These are phyloP conservation scores for Byssothecium circinans DNA, from an alignment of 2,329 filamentous ascomycete genomes.

Conservation along the genomic window DNA sequence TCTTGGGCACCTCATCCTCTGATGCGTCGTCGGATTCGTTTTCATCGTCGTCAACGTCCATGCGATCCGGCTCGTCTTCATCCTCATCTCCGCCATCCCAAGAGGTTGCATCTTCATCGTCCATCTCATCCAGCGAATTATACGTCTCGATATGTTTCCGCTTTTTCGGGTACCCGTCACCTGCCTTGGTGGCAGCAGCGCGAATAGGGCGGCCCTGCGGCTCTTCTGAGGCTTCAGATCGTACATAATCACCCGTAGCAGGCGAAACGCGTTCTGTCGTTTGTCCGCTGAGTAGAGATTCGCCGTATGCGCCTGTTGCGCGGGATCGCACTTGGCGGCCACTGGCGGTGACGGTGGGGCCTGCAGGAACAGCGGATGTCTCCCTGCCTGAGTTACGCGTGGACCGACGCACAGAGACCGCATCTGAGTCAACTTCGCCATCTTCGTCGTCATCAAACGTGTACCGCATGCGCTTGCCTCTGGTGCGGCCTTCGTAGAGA, in stretches of 20 bases:
- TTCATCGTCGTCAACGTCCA: conserved; percentile 62
- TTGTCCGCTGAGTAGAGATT: conserved; percentile 60
- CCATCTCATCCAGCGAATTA: conserved; percentile 65
- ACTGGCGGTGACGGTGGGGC: conserved; percentile 74
- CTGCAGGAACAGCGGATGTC: conserved; percentile 69
- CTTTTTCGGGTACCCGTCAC: conserved; percentile 25
- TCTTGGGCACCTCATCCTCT: conserved; percentile 50
- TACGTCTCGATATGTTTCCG: conserved; percentile 55
- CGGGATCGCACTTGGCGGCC: conserved; percentile 80
- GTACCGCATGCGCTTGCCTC: conserved; percentile 95
- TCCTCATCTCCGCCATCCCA: conserved; percentile 77
- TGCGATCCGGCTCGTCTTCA: conserved; percentile 69
- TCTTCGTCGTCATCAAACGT: conserved; percentile 94
- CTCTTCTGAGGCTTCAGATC: conserved; percentile 51
- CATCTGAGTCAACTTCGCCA: conserved; percentile 64
- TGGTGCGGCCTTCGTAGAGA: conserved; percentile 91
- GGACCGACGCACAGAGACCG: conserved; percentile 65
- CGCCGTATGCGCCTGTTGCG: conserved; percentile 62
- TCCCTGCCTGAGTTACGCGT: conserved; percentile 70
- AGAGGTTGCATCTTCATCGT: conserved; percentile 63
- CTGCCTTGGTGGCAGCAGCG: conserved; percentile 18
- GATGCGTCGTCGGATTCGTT: conserved; percentile 51
- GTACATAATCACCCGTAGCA: conserved; percentile 48
- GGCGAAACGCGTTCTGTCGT: conserved; percentile 44
- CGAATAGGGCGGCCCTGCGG: conserved; percentile 50